phyloP scores from a whole-genome alignment of 164 flowering plant genomes.

The Kalanchoe fedtschenkoi region DNA sequence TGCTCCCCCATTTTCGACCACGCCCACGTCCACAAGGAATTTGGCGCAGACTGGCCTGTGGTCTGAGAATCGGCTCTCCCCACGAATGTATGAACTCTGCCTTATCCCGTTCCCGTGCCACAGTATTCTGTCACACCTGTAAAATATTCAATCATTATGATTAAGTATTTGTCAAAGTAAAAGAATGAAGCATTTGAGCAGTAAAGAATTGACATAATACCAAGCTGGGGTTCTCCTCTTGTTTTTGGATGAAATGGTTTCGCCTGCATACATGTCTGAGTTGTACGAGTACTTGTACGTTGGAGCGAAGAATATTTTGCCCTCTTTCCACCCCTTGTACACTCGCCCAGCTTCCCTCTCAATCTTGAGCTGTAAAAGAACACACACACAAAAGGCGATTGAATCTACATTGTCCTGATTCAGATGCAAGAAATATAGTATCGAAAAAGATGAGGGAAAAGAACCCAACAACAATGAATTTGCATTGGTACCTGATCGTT shows the following conservation, averaged over 20 bases:
- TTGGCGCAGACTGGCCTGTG: conserved; percentile 71
- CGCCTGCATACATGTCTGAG: conserved; percentile 64
- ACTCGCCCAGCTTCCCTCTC: conserved; percentile 77
- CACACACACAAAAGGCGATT: not conserved
- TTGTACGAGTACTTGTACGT: conserved; percentile 70
- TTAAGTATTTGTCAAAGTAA: no score
- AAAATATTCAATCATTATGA: not conserved
- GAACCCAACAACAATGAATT: no score
- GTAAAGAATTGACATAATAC: no score
- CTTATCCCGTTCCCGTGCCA: conserved; percentile 64
- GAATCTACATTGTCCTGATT: no score
- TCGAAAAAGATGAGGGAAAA: no score
- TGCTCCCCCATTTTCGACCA: conserved; percentile 10
- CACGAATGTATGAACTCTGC: conserved; percentile 46
- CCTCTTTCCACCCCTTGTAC: conserved; percentile 74
- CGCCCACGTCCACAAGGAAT: conserved; percentile 41
- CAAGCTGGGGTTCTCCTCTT: conserved; percentile 85
- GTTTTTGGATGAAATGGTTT: conserved; percentile 35
- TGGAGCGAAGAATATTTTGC: conserved; percentile 69
- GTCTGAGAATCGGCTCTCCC: conserved; percentile 60
- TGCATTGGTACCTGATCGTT: conserved; percentile 62
- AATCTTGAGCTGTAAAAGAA: conserved; percentile 42
- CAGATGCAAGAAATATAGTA: no score
- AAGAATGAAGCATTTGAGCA: no score
- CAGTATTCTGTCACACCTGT: conserved; percentile 79